Evolutionary conservation across 2,329 filamentous ascomycete species (phyloP), one percentile per base, ranked within the genome.

Genomic region (Pseudomassariella vexata): DNA sequence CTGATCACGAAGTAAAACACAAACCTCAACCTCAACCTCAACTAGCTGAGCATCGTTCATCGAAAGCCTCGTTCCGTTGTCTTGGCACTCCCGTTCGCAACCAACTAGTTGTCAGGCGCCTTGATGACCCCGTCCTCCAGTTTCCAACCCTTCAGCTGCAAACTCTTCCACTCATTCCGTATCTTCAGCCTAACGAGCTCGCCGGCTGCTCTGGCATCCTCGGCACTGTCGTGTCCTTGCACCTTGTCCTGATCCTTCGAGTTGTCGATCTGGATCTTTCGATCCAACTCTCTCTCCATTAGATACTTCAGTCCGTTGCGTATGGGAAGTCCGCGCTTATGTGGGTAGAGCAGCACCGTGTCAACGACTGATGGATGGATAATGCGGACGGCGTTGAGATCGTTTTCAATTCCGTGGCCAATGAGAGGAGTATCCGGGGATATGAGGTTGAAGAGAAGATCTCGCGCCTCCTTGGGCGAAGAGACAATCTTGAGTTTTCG

Each of bases 361-460:
- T 96, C 90, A 48, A 95, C 74, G 33, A 95, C 69, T 0, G 75
- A 83, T 0, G 84, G 85, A 48, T 96, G 92, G 26, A 95, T 79
- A 30, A 96, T 73, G 21, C 90, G 82, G 24, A 82, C 70, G 3
- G 82, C 76, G 53, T 95, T 95, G 34, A 98, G 73, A 49, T 98
- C 92, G 52, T 98, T 98, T 50, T 98, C 92, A 7, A 96, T 76
- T 1, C 87, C 89, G 55, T 98, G 92, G 0, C 92, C 92, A 28
- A 98, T 85, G 1, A 98, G 62, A 0, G 89, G 85, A 0, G 89
- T 98, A 0, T 71, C 63, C 0, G 87, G 84, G 2, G 79, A 73
- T 30, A 98, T 70, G 32, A 85, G 70, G 0, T 73, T 70, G 57
- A 94, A 86, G 7, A 98, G 72, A 0, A 95, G 68, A 2, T 77